Evolutionary conservation across 1,139 yeast species (phyloP).

Genomic region (Suhomyces terraborum): DNA sequence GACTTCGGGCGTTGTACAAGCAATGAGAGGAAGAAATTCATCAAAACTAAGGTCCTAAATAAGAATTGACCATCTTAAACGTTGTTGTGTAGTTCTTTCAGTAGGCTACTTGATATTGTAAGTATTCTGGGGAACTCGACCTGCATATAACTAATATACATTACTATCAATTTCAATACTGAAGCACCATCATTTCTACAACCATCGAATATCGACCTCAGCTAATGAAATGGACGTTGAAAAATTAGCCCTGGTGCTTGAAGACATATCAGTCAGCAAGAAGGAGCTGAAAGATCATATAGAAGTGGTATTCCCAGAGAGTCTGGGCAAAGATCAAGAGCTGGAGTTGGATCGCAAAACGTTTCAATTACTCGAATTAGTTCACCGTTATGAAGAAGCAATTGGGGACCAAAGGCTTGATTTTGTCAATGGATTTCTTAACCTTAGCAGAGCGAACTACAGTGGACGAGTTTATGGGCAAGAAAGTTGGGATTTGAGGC

Average conservation of each 20-base stretch:
- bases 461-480: conserved; percentile 21
- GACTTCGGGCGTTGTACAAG: conserved; percentile 45
- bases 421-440: conserved; percentile 36
- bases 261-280: conserved; percentile 18
- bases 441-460: conserved; percentile 45
- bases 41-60: too few species aligned
- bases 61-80: too few species aligned
- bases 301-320: conserved; percentile 7
- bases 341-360: conserved; percentile 23
- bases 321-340: conserved; percentile 1
- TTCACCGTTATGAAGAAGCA: conserved; percentile 34
- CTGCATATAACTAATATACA: neutral
- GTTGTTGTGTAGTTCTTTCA: too few species aligned
- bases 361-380: conserved; percentile 26
- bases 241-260: conserved; percentile 17
- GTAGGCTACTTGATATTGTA: neutral
- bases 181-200: too few species aligned
- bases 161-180: neutral
- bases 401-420: conserved; percentile 23
- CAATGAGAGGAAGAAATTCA: neutral
- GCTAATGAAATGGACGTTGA: conserved; percentile 11
- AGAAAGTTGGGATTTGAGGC: conserved; percentile 36
- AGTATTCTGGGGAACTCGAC: neutral
- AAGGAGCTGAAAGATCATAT: conserved; percentile 5
- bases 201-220: too few species aligned